A percentile compares a stretch with the other conserved stretches of the same genome.
Evolutionary conservation across 371 early-diverging fungal genomes (phyloP).

Genomic region (Saksenaea vasiformis): DNA sequence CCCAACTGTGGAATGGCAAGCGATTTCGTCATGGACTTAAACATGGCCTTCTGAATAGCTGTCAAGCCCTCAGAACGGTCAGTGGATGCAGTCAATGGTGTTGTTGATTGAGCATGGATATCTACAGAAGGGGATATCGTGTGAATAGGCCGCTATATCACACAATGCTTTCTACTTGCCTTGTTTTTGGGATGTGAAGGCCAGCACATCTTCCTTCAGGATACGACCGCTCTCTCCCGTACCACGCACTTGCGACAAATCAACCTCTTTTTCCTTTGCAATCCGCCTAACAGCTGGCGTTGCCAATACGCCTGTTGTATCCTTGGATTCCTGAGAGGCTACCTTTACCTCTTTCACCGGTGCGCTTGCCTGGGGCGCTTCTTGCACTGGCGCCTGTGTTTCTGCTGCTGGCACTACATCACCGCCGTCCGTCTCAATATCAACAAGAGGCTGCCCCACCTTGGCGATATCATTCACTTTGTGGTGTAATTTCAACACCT

Average conservation of each 20-base stretch:
- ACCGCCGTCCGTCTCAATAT: conserved; percentile 70
- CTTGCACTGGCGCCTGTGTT: conserved; percentile 6
- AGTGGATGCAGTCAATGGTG: background rate
- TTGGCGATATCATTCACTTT: conserved; percentile 81
- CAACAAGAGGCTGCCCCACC: conserved; percentile 87
- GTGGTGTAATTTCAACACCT: conserved; percentile 73
- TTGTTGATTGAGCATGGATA: background rate
- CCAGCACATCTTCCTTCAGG: conserved; percentile 88
- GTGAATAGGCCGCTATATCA: no score
- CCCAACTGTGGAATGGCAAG: conserved; percentile 92
- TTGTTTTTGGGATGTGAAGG: conserved; percentile 38
- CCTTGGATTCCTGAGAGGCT: conserved; percentile 20
- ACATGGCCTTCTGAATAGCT: conserved; percentile 91
- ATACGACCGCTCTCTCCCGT: conserved; percentile 91
- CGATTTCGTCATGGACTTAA: conserved; percentile 89
- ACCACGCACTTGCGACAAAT: conserved; percentile 72
- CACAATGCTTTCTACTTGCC: conserved; percentile 9
- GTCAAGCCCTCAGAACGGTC: conserved; percentile 57
- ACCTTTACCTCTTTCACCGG: conserved; percentile 8
- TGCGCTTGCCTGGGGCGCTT: background rate
- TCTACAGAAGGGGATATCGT: background rate
- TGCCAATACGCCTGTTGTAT: conserved; percentile 45
- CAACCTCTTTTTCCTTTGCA: conserved; percentile 80
- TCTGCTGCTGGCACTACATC: conserved; percentile 14
- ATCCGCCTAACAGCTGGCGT: conserved; percentile 94